phyloP scores from a whole-genome alignment of 257 asterid species.

The Nicotiana attenuata region DNA sequence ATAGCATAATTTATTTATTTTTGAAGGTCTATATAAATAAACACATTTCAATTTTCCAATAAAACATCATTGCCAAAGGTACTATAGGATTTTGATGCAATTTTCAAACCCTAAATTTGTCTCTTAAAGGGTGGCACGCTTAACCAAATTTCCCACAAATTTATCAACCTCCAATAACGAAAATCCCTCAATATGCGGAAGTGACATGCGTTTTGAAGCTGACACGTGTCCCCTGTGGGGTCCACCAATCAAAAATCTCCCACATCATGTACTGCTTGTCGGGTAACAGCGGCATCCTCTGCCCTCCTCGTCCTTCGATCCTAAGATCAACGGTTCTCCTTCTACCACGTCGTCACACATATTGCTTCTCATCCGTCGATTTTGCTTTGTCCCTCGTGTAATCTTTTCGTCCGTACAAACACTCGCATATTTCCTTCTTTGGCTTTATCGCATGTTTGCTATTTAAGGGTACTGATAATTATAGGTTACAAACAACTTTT shows the following conservation, averaged over 20 bases:
- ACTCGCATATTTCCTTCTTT: constrained; percentile 23
- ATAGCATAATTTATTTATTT: too few species aligned
- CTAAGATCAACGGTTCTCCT: neutral
- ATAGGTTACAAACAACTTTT: neutral
- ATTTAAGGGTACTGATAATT: constrained; percentile 13
- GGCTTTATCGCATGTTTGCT: constrained; percentile 26
- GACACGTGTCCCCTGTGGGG: neutral
- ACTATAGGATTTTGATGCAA: neutral
- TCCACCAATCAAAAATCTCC: neutral
- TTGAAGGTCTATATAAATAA: too few species aligned
- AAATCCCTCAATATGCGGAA: neutral
- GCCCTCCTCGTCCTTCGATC: neutral
- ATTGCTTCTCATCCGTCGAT: constrained; percentile 7
- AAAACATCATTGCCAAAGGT: too few species aligned
- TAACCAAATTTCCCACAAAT: neutral
- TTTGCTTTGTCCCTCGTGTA: too few species aligned
- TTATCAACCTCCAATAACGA: neutral
- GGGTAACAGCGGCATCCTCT: neutral
- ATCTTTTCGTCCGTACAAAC: constrained; percentile 4
- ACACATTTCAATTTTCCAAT: too few species aligned
- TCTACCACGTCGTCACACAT: neutral
- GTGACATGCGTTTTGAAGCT: neutral
- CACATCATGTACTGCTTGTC: constrained; percentile 22
- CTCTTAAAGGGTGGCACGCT: neutral
- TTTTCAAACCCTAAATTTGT: neutral